Base-by-base conservation (phyloP, 306 rosid genomes). In the Castanea sativa region DNA sequence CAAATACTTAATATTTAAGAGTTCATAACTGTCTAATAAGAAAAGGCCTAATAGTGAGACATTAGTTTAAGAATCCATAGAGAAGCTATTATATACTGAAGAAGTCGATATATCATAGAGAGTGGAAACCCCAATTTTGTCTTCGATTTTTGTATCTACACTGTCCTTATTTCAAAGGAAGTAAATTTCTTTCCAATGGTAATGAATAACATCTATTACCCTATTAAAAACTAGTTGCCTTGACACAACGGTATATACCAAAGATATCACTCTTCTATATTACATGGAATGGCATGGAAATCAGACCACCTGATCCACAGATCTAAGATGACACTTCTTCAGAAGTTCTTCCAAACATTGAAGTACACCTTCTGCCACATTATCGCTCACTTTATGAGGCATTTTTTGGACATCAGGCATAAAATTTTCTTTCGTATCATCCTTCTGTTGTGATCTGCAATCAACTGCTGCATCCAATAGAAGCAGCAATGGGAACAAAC, bases 321-420 rank as follows among this genome's bases (percentile, higher is more conserved):
- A 92, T 82, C 81, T 90, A 79, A 95, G 79, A 77, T 52, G 73
- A 79, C 99, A 95, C 91, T 95, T 95, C 70, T 70, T 86, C 72
- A 95, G 85, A 75, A 95, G 92, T 74, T 91, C 98, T 82, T 88
- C 91, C 80, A 95, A 89, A 88, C 99, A 95, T 56, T 75, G 85
- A 76, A 95, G 88, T 27, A 91, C 90, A 29, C 97, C 96, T 92
- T 95, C 98, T 18, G 98, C 99, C 81, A 95, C 88, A 2, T 75
- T 63, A 69, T 95, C 99, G 67, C 89, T 87, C 84, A 95, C 91
- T 85, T 77, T 77, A 73, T 79, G 74, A 25, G 88, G 89, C 52
- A 33, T 60, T 69, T 75, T 84, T 2, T 76, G 68, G 73, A 71
- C 78, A 84, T 57, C 74, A 78, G 78, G 69, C 73, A 49, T 32